phyloP scores from a whole-genome alignment of 495 filamentous ascomycete species.

The Penicillium crystallinum region DNA sequence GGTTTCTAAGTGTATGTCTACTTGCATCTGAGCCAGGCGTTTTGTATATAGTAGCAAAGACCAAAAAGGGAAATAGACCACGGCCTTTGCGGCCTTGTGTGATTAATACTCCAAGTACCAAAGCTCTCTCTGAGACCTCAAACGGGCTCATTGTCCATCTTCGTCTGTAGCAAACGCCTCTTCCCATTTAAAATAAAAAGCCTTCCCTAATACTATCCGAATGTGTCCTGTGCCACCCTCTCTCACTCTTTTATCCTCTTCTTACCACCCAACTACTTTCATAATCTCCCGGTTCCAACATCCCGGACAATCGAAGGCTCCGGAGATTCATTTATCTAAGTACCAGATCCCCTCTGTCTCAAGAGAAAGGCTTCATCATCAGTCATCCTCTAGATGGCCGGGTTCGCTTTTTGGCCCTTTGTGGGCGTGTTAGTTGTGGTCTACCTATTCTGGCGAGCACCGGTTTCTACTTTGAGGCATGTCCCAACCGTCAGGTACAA shows the following conservation, averaged over 20 bases:
- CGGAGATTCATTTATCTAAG: not conserved
- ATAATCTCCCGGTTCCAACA: not conserved
- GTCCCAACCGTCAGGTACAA: slow-evolving; percentile 25
- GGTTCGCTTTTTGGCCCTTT: slow-evolving; percentile 7
- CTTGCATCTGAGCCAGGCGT: slow-evolving; percentile 44
- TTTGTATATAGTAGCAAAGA: slow-evolving; percentile 26
- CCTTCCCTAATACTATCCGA: slow-evolving; percentile 14
- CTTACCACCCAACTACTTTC: slow-evolving; percentile 3
- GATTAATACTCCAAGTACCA: slow-evolving; percentile 1
- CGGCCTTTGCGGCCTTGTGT: not conserved
- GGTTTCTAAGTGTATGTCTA: slow-evolving; percentile 25
- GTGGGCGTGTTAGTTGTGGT: slow-evolving; percentile 5
- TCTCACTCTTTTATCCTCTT: slow-evolving; percentile 6
- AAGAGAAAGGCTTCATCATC: not conserved
- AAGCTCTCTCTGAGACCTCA: slow-evolving; percentile 6
- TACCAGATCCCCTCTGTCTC: not conserved
- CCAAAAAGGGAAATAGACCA: slow-evolving; percentile 10
- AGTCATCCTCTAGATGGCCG: slow-evolving; percentile 2
- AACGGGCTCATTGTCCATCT: not conserved
- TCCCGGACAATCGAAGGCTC: not conserved
- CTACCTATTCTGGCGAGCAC: slow-evolving; percentile 6
- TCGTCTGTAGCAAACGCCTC: slow-evolving; percentile 2
- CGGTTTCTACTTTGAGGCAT: slow-evolving; percentile 8
- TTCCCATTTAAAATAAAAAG: not conserved
- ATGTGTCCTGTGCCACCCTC: slow-evolving; percentile 15